Evolutionary conservation across 148 eudicot genomes (phyloP).

Genomic region (Nyssa sinensis): DNA sequence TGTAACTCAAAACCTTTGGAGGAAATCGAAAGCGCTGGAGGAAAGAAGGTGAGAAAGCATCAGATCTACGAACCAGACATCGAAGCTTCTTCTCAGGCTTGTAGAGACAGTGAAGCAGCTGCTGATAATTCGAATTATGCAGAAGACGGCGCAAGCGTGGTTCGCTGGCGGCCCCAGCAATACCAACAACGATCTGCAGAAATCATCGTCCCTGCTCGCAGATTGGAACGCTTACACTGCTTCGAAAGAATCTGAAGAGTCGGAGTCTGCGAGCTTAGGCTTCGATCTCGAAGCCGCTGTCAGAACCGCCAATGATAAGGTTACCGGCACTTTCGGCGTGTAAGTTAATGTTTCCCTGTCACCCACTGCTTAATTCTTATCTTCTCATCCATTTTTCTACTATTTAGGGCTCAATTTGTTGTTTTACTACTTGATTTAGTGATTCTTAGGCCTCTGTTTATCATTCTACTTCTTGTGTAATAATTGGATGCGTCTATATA

Average conservation of each 20-base stretch:
- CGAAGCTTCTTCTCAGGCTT: too few relatives aligned
- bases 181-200: constrained; percentile 20
- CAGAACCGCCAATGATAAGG: constrained; percentile 51
- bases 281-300: constrained; percentile 71
- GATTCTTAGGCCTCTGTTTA: too few relatives aligned
- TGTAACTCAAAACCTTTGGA: too few relatives aligned
- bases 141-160: constrained; percentile 60
- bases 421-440: too few relatives aligned
- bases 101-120: too few relatives aligned
- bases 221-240: constrained; percentile 72
- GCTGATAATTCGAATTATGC: constrained; percentile 20
- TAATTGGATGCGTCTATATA: too few relatives aligned
- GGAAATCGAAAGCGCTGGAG: too few relatives aligned
- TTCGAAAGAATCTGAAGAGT: constrained; percentile 25
- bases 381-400: neutral
- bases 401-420: neutral
- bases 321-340: constrained; percentile 60
- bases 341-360: constrained; percentile 17
- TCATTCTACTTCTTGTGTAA: too few relatives aligned
- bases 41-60: too few relatives aligned
- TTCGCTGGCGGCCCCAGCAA: constrained; percentile 45
- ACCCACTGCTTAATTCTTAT: too few relatives aligned
- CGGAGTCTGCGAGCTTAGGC: constrained; percentile 23
- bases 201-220: constrained; percentile 48
- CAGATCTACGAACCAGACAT: too few relatives aligned